Evolutionary conservation across 768 basidiomycete genomes (phyloP), one percentile per base, ranked within the genome.

Genomic region (Russula sp.): DNA sequence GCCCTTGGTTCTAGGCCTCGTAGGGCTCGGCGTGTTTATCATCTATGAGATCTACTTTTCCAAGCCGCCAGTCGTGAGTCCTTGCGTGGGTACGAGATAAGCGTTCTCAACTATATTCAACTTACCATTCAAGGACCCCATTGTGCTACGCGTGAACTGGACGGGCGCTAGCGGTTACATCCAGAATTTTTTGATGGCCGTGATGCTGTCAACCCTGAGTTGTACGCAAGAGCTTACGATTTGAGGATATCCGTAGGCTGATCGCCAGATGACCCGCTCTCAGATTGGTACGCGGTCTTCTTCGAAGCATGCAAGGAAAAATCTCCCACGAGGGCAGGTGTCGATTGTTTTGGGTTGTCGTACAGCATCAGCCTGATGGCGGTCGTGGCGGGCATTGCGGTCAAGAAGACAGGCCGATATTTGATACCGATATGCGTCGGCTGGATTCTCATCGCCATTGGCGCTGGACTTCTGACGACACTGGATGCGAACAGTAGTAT

Each of bases 281-380:
- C 71, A 82, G 80, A 75, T 69, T 82, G 71, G 67, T 75, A 75
- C 59, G 75, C 72, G 0, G 71, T 76, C 48, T 79, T 73, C 58
- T 75, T 76, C 50, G 79, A 80, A 66, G 78, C 77, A 0, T 75
- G 75, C 70, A 76, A 75, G 42, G 76, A 73, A 16, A 71, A 69
- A 14, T 72, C 74, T 7, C 75, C 82, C 0, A 67, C 78, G 13
- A 53, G 58, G 5, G 76, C 78, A 0, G 78, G 77, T 42, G 57
- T 74, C 38, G 72, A 76, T 42, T 62, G 73, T 20, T 75, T 83
- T 51, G 68, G 76, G 2, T 55, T 78, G 49, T 72, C 76, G 6
- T 71, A 79, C 59, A 67, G 77, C 16, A 71, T 78, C 36, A 79
- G 80, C 0, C 76, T 79, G 2, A 56, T 73, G 13, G 75, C 79